Conservation (phyloP, 176 grass and related monocot species). For the Lolium multiflorum region DNA sequence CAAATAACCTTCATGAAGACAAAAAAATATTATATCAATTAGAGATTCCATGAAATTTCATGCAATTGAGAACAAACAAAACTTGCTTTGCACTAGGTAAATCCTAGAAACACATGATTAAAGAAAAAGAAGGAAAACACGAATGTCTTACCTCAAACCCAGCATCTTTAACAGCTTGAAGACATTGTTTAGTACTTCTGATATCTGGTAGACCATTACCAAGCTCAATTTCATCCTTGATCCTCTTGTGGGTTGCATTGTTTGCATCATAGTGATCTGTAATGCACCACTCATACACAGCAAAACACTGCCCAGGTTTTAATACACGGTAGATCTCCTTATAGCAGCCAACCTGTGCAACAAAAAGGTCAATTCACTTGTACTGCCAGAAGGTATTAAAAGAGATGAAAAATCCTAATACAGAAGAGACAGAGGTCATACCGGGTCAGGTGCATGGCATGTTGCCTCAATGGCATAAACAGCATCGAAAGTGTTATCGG, state of each 20-base stretch:
- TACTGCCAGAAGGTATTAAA: not conserved
- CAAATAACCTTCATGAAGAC: constrained; percentile 75
- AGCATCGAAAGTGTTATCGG: constrained; percentile 65
- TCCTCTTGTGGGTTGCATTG: constrained; percentile 84
- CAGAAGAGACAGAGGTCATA: constrained; percentile 22
- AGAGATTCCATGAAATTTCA: not conserved
- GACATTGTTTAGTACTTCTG: constrained; percentile 79
- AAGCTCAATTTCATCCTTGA: constrained; percentile 90
- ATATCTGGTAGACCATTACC: constrained; percentile 93
- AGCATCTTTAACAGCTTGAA: constrained; percentile 88
- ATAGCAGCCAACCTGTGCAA: constrained; percentile 84
- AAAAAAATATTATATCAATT: constrained; percentile 19
- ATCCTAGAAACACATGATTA: constrained; percentile 18
- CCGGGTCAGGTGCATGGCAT: constrained; percentile 76
- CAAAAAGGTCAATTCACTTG: constrained; percentile 29
- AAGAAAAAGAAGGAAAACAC: not conserved
- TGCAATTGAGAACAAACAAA: constrained; percentile 41
- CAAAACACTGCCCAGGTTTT: constrained; percentile 96
- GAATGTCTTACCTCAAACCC: constrained; percentile 79
- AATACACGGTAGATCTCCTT: constrained; percentile 92
- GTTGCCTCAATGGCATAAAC: constrained; percentile 83
- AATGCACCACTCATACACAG: constrained; percentile 94
- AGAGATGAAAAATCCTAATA: not conserved
- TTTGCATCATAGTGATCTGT: constrained; percentile 81
- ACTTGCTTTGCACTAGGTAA: not conserved